Conservation (phyloP, 179 eudicot genomes). For the Beta macrorhiza region DNA sequence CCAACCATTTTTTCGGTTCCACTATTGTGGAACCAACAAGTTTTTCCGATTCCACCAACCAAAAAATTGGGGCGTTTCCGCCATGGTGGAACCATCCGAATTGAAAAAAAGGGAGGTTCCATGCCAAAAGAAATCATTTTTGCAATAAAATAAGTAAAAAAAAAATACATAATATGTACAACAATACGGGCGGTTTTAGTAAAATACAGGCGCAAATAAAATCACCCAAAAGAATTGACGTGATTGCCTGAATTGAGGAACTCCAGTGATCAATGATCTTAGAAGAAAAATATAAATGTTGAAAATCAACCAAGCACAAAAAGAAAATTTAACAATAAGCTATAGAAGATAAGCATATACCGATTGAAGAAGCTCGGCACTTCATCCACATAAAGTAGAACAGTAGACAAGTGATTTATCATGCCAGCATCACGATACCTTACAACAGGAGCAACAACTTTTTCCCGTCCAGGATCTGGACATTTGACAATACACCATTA, state of each 20-base stretch:
- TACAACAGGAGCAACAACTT: slow-evolving; percentile 85
- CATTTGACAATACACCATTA: slow-evolving; percentile 4
- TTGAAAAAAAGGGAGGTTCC: no score
- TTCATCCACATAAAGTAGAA: slow-evolving; percentile 65
- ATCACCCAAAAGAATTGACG: no score
- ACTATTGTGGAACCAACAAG: no score
- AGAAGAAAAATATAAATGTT: not conserved
- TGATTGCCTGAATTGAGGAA: not conserved
- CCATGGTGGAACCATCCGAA: no score
- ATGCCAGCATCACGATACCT: slow-evolving; percentile 44
- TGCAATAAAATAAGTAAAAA: no score
- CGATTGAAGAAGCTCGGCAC: slow-evolving; percentile 58
- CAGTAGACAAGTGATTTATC: slow-evolving; percentile 48
- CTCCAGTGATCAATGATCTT: not conserved
- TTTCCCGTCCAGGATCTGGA: slow-evolving; percentile 83
- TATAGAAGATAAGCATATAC: slow-evolving; percentile 35
- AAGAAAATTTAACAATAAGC: not conserved
- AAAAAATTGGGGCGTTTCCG: no score
- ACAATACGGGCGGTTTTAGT: no score
- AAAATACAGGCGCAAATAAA: no score
- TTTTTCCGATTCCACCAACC: no score
- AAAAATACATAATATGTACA: no score
- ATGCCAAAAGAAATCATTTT: no score
- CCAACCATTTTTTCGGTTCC: no score
- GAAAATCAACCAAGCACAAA: slow-evolving; percentile 9